Percentiles rank a stretch among this genome's conserved stretches.
These are phyloP conservation scores for Dendrobium huoshanense DNA, from an alignment of 106 monocot genomes.

Conservation along the genomic window DNA sequence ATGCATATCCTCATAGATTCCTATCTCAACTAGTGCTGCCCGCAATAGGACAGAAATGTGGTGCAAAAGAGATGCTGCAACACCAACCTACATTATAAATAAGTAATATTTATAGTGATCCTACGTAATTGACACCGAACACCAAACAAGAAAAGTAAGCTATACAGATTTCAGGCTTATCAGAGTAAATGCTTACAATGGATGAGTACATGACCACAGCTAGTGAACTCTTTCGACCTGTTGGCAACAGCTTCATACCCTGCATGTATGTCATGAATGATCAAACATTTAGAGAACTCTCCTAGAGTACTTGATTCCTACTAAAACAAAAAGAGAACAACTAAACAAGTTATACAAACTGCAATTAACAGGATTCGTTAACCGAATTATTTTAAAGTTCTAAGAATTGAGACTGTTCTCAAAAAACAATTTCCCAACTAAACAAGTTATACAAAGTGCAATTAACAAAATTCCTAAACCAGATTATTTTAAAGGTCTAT, in stretches of 20 bases:
- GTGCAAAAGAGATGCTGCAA: conserved; percentile 55
- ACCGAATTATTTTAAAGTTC: neutral
- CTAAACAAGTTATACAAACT: neutral
- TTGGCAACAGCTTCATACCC: conserved; percentile 56
- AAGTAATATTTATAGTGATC: neutral
- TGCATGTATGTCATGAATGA: conserved; percentile 8
- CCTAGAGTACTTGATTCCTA: neutral
- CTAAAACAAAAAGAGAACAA: neutral
- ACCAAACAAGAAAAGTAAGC: neutral
- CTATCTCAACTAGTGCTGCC: conserved; percentile 67
- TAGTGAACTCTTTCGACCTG: conserved; percentile 45
- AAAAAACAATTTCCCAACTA: neutral
- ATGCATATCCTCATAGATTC: conserved; percentile 94
- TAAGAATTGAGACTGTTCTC: neutral
- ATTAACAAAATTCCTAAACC: neutral
- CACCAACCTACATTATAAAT: conserved; percentile 56
- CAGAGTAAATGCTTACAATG: conserved; percentile 21
- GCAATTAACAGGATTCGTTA: neutral
- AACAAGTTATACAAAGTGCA: neutral
- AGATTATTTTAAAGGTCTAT: neutral
- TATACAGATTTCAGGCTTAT: neutral
- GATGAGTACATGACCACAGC: conserved; percentile 55
- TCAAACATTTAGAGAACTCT: neutral
- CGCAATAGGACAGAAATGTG: conserved; percentile 66
- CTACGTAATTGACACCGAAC: neutral